Evolutionary conservation across 352 stramenopile species (phyloP), one percentile per base, ranked within the genome.

Genomic region (Phytopythium boreale): DNA sequence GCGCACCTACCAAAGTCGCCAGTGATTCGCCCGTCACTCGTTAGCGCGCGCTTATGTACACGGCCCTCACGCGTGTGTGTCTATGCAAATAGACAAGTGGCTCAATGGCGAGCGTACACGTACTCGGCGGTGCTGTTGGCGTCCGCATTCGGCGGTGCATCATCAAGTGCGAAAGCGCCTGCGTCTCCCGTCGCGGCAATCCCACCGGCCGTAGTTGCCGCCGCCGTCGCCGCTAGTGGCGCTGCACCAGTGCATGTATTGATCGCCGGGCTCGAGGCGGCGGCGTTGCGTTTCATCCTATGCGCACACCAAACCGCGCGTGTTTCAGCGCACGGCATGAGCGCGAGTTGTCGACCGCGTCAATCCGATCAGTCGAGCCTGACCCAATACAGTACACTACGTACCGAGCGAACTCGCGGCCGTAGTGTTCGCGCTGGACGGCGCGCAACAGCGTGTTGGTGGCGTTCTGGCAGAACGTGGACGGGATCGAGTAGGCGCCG

Each of bases 401-500:
- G 51, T 31, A 88, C 79, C 77, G 77, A 17, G 79, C 72, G 62
- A 88, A 90, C 26, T 90, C 77, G 27, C 81, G 71, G 37, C 81
- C 81, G 41, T 81, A 90, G 17, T 68, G 72, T 31, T 80, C 62
- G 34, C 71, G 78, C 37, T 88, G 81, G 49, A 88, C 71, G 12
- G 72, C 67, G 29, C 71, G 77, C 34, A 85, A 55, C 20, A 77
- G 58, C 34, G 75, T 57, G 41, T 88, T 88, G 14, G 69, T 62
- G 29, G 56, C 15, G 17, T 49, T 51, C 15, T 60, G 66, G 29
- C 66, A 60, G 64, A 90, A 90, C 17, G 70, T 79, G 24, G 82
- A 90, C 17, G 79, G 79, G 52, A 90, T 88, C 39, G 58, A 68
- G 58, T 90, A 89, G 29, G 77, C 71, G 15, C 82, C 79, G 2